A percentile compares a stretch with the other conserved stretches of the same genome.
Evolutionary conservation across 75 land plant genomes (phyloP).

Genomic region (Pinus albicaulis): DNA sequence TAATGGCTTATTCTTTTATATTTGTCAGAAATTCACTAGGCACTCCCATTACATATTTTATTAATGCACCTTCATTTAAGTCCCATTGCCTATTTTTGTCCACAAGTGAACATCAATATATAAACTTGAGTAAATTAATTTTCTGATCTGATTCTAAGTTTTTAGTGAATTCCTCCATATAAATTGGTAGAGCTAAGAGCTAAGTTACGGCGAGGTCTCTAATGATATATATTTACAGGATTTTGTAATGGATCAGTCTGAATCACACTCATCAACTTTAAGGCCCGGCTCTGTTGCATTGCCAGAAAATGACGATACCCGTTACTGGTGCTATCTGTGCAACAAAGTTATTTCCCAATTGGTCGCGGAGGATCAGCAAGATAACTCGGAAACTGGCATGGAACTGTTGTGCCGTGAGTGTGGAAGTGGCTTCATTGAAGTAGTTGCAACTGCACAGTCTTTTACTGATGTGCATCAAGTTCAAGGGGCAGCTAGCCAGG

Average conservation of each 20-base stretch:
- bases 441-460: neutral
- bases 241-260: neutral
- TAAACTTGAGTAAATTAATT: neutral
- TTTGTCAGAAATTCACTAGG: neutral
- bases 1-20: too few species aligned
- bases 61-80: neutral
- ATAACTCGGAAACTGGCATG: neutral
- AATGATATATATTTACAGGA: neutral
- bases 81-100: neutral
- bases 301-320: neutral
- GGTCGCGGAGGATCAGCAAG: neutral
- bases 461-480: neutral
- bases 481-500: neutral
- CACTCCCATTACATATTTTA: neutral
- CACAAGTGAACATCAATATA: neutral
- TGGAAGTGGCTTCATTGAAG: slow-evolving; percentile 9
- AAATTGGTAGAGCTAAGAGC: neutral
- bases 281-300: neutral
- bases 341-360: neutral
- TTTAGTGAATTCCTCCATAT: neutral
- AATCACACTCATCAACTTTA: neutral
- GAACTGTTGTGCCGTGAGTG: slow-evolving; percentile 3
- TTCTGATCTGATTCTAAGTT: neutral
- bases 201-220: neutral
- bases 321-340: slow-evolving; percentile 4